Evolutionary conservation across 495 filamentous ascomycete species (phyloP).

Genomic region (Thozetella sp.): DNA sequence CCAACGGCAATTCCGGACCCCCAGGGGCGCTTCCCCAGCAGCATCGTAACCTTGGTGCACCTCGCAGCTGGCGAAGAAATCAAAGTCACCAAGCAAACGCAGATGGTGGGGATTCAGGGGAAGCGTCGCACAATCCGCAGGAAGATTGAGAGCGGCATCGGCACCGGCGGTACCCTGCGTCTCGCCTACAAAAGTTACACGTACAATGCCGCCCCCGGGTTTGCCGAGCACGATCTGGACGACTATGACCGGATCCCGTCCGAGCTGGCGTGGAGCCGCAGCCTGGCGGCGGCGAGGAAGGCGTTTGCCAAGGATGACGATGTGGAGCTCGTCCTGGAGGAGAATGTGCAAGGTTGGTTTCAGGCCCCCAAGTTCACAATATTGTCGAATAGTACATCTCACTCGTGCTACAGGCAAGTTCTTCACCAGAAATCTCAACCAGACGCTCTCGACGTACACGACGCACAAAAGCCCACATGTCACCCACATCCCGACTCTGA

Average conservation of each 20-base stretch:
- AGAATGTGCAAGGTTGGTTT: conserved; percentile 56
- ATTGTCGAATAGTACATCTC: not conserved
- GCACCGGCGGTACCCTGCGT: conserved; percentile 42
- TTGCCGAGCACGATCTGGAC: conserved; percentile 54
- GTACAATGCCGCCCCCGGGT: conserved; percentile 43
- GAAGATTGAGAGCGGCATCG: conserved; percentile 53
- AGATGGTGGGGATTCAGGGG: conserved; percentile 66
- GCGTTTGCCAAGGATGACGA: conserved; percentile 63
- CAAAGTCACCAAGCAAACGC: conserved; percentile 42
- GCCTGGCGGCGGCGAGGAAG: conserved; percentile 40
- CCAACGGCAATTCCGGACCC: conserved; percentile 45
- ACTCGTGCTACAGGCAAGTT: conserved; percentile 40
- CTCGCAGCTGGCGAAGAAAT: conserved; percentile 41
- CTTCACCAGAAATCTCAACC: conserved; percentile 41
- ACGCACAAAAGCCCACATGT: conserved; percentile 51
- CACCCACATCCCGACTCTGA: conserved; percentile 49
- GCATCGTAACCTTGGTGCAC: conserved; percentile 46
- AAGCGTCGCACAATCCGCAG: conserved; percentile 52
- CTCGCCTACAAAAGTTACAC: conserved; percentile 40
- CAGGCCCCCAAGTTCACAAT: not conserved
- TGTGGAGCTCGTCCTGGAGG: conserved; percentile 60
- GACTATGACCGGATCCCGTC: conserved; percentile 49
- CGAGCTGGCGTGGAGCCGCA: conserved; percentile 50
- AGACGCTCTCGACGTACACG: conserved; percentile 57
- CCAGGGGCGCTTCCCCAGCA: conserved; percentile 34